A percentile compares a stretch with the other conserved stretches of the same genome.
Evolutionary conservation across 2,329 filamentous ascomycete genomes (phyloP).

Genomic region (Fusarium domesticum): DNA sequence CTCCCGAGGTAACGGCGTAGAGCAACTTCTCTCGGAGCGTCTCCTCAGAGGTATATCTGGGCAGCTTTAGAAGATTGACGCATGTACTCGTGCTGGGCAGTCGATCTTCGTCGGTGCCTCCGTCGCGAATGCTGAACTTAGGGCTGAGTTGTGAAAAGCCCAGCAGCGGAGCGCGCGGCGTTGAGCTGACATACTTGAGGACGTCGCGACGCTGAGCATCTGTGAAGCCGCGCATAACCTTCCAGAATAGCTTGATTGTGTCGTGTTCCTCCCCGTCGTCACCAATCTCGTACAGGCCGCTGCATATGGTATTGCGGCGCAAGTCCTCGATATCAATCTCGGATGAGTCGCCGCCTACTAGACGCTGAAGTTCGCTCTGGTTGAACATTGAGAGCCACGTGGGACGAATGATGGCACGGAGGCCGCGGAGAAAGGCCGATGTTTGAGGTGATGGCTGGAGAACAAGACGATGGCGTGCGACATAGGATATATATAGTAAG

Average conservation of each 20-base stretch:
- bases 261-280: conserved; percentile 84
- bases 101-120: conserved; percentile 57
- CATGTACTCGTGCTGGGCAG: conserved; percentile 94
- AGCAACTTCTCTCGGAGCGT: conserved; percentile 75
- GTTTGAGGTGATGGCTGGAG: conserved; percentile 80
- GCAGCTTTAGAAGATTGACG: conserved; percentile 90
- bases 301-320: conserved; percentile 78
- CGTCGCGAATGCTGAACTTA: conserved; percentile 85
- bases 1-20: conserved; percentile 85
- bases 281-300: conserved; percentile 85
- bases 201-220: conserved; percentile 80
- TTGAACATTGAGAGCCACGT: conserved; percentile 99
- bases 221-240: conserved; percentile 72
- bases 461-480: conserved; percentile 82
- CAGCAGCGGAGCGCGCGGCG: conserved; percentile 81
- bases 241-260: conserved; percentile 85
- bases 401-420: conserved; percentile 84
- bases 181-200: conserved; percentile 93
- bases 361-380: conserved; percentile 86
- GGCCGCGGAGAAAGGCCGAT: conserved; percentile 79
- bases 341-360: conserved; percentile 83
- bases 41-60: conserved; percentile 67
- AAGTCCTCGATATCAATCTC: conserved; percentile 87
- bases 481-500: conserved; percentile 89
- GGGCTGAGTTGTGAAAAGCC: conserved; percentile 86